phyloP scores from a whole-genome alignment of 2,329 filamentous ascomycete genomes.

The Sarocladium brachiariae region DNA sequence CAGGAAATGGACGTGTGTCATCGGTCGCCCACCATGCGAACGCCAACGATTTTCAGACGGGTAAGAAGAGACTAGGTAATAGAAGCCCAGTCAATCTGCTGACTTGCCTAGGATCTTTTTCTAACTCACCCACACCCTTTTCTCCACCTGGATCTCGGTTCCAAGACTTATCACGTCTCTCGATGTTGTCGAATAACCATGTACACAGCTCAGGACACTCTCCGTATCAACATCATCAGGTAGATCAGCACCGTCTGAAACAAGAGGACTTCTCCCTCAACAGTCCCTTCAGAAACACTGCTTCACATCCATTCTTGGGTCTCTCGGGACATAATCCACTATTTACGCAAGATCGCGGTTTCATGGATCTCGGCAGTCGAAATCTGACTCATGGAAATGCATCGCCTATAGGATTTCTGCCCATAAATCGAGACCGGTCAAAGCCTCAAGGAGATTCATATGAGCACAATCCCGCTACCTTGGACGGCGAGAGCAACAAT shows the following conservation, averaged over 20 bases:
- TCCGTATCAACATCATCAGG: background rate
- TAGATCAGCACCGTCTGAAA: background rate
- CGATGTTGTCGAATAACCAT: background rate
- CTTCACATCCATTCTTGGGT: background rate
- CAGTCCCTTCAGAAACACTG: background rate
- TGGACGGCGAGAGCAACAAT: background rate
- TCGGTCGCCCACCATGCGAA: background rate
- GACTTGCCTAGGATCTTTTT: background rate
- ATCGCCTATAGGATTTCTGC: background rate
- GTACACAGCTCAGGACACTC: background rate
- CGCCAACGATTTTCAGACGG: background rate
- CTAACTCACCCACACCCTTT: background rate
- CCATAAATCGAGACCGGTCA: background rate
- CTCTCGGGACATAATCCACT: constrained; percentile 5
- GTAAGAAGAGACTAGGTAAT: background rate
- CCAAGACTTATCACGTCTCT: background rate
- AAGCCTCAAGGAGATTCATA: background rate
- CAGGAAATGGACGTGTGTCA: background rate
- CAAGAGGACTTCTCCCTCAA: background rate
- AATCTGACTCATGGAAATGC: background rate
- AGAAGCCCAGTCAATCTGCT: no score
- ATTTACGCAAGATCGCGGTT: background rate
- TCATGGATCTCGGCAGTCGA: background rate
- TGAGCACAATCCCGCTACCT: background rate
- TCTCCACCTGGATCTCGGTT: background rate